These are phyloP conservation scores for Cicer bijugum DNA, from an alignment of 306 rosid genomes.

Conservation along the genomic window DNA sequence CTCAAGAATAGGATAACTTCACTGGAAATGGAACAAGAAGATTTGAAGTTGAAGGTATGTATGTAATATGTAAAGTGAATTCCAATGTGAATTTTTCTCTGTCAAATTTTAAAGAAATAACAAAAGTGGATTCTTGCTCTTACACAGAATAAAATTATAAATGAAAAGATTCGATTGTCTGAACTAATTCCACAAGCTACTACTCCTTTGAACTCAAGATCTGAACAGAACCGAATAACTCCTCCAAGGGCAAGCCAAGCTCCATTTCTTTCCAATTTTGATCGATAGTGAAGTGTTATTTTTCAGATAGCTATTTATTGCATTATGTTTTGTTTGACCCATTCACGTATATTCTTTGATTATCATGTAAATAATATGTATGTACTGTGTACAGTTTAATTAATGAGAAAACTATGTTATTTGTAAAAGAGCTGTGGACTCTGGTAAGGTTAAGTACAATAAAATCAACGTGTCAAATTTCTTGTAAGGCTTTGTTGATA, in stretches of 20 bases:
- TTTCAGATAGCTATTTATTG: slow-evolving; percentile 33
- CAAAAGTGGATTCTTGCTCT: background rate
- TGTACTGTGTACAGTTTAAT: slow-evolving; percentile 36
- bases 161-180: slow-evolving; percentile 66
- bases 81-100: background rate
- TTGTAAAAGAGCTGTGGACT: background rate
- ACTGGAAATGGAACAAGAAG: slow-evolving; percentile 73
- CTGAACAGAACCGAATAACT: slow-evolving; percentile 60
- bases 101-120: slow-evolving; percentile 15
- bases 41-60: slow-evolving; percentile 85
- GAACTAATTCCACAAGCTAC: slow-evolving; percentile 74
- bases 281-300: slow-evolving; percentile 60
- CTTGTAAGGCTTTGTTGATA: background rate
- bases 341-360: slow-evolving; percentile 41
- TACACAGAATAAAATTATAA: slow-evolving; percentile 65
- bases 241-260: slow-evolving; percentile 62
- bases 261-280: slow-evolving; percentile 76
- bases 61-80: slow-evolving; percentile 1
- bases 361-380: slow-evolving; percentile 46
- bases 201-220: slow-evolving; percentile 62
- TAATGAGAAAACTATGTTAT: slow-evolving; percentile 11
- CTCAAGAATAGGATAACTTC: slow-evolving; percentile 58
- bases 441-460: background rate
- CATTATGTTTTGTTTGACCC: slow-evolving; percentile 17
- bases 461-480: background rate